phyloP scores from a whole-genome alignment of 768 basidiomycete genomes.

The Rhodosporidiobolus odoratus region DNA sequence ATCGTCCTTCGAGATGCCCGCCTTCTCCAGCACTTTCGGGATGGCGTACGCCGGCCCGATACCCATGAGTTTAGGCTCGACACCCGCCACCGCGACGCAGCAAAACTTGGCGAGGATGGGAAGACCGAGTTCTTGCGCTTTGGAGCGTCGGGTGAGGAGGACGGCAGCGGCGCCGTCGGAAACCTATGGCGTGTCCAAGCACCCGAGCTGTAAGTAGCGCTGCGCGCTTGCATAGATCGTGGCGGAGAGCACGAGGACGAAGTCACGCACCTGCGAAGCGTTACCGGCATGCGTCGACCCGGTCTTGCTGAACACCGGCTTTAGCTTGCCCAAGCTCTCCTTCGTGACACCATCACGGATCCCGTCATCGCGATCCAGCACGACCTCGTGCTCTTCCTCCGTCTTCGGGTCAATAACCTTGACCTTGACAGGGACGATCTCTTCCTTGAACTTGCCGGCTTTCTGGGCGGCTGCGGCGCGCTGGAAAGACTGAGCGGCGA shows the following conservation, averaged over 20 bases:
- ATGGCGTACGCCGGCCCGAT: conserved; percentile 80
- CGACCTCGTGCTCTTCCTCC: conserved; percentile 54
- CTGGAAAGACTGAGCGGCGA: conserved; percentile 78
- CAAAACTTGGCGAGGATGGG: conserved; percentile 82
- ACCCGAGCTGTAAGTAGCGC: conserved; percentile 24
- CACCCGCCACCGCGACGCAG: conserved; percentile 64
- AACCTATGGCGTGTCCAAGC: too few species aligned
- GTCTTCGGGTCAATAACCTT: conserved; percentile 50
- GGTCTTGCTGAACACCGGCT: conserved; percentile 66
- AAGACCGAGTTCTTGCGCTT: conserved; percentile 75
- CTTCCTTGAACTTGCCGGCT: conserved; percentile 69
- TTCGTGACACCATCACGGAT: conserved; percentile 58
- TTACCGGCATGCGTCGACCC: conserved; percentile 51
- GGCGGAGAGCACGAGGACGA: neutral
- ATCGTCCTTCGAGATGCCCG: conserved; percentile 63
- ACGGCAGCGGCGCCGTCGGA: conserved; percentile 94
- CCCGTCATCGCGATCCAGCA: conserved; percentile 41
- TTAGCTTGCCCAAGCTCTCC: conserved; percentile 69
- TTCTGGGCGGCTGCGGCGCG: conserved; percentile 64
- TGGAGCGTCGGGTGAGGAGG: conserved; percentile 69
- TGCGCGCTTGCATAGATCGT: conserved; percentile 43
- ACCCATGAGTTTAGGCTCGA: conserved; percentile 47
- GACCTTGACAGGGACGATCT: conserved; percentile 81
- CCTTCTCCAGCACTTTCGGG: conserved; percentile 61
- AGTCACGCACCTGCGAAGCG: conserved; percentile 37